Percentiles rank a stretch among this genome's conserved stretches.
phyloP scores from a whole-genome alignment of 225 moss, liverwort and hornwort genomes.

The Bryoerythrophyllum caledonicum region DNA sequence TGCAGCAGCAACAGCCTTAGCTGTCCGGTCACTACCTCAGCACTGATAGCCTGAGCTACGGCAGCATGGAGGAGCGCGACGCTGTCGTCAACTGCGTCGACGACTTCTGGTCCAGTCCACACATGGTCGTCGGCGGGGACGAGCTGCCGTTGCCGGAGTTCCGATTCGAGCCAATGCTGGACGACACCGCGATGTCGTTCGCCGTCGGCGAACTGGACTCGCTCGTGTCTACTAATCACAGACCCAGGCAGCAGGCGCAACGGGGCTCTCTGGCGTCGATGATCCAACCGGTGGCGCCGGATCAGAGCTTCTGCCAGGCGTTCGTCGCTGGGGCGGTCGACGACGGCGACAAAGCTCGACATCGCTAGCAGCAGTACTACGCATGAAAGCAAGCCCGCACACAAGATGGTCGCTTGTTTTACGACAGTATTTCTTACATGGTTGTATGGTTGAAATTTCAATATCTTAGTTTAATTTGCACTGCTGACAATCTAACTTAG shows the following conservation, averaged over 20 bases:
- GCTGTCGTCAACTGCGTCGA: conserved; percentile 53
- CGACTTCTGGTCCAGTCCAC: conserved; percentile 43
- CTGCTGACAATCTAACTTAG: too few relatives aligned
- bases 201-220: conserved; percentile 36
- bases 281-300: conserved; percentile 19
- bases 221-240: conserved; percentile 29
- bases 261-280: conserved; percentile 2
- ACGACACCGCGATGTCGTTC: conserved; percentile 50
- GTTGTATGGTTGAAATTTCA: too few relatives aligned
- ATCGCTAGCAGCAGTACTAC: neutral
- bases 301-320: conserved; percentile 48
- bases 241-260: conserved; percentile 1
- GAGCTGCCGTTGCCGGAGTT: conserved; percentile 39
- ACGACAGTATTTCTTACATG: too few relatives aligned
- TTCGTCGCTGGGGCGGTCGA: conserved; percentile 28
- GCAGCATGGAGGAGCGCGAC: conserved; percentile 53
- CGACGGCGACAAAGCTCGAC: conserved; percentile 1
- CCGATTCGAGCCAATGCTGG: conserved; percentile 62
- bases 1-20: conserved; percentile 36
- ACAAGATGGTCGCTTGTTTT: too few relatives aligned
- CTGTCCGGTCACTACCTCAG: conserved; percentile 66
- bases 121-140: conserved; percentile 5
- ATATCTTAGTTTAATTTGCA: too few relatives aligned
- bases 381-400: conserved; percentile 23
- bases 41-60: conserved; percentile 61